Conservation (phyloP, 2,329 filamentous ascomycete species). For the Calonectria honghensis region DNA sequence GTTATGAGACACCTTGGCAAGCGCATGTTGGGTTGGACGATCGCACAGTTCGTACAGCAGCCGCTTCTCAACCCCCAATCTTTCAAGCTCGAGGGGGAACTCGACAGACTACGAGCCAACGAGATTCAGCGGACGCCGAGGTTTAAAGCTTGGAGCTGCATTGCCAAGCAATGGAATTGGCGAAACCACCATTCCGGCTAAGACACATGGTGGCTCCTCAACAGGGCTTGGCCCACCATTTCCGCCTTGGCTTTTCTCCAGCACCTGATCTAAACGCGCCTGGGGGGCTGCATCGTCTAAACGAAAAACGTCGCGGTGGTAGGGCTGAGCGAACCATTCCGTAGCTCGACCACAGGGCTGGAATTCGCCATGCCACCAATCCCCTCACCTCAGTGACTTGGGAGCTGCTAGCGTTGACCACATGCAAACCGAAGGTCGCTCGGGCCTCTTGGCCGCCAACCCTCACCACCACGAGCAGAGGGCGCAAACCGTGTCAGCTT, state of each 20-base stretch:
- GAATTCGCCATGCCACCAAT: background rate
- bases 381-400: background rate
- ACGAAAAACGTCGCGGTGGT: background rate
- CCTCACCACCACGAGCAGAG: background rate
- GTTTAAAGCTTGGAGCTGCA: background rate
- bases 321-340: conserved; percentile 16
- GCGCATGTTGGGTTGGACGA: background rate
- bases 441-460: background rate
- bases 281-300: background rate
- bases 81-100: background rate
- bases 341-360: background rate
- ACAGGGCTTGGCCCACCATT: background rate
- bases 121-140: background rate
- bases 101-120: background rate
- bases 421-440: background rate
- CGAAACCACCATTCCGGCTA: background rate
- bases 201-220: background rate
- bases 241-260: background rate
- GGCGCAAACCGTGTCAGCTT: background rate
- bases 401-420: background rate
- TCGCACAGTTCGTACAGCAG: background rate
- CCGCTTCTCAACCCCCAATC: background rate
- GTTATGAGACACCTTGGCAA: background rate
- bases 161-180: background rate
- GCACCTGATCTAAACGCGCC: too few species aligned